Conservation (phyloP, 352 stramenopile genomes). For the Phytophthora tentaculata region DNA sequence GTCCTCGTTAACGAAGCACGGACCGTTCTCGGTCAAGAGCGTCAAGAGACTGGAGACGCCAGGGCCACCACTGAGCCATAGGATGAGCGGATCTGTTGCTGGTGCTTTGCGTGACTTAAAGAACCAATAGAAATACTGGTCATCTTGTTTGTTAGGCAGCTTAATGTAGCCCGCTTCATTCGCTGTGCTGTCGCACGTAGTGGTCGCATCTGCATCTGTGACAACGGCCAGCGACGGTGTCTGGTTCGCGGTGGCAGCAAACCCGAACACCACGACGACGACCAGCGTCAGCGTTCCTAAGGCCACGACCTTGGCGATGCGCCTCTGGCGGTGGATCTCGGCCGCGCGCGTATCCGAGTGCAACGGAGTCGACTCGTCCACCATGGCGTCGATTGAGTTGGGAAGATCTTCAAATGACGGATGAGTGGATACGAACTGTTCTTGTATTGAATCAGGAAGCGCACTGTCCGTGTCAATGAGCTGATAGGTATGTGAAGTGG, state of each 20-base stretch:
- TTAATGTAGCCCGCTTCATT: slow-evolving; percentile 60
- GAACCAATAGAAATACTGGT: slow-evolving; percentile 74
- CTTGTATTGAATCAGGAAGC: neutral
- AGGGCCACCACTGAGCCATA: slow-evolving; percentile 66
- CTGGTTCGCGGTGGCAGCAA: slow-evolving; percentile 5
- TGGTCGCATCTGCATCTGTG: neutral
- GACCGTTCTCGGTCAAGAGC: slow-evolving; percentile 61
- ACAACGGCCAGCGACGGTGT: neutral
- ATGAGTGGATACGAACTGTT: neutral
- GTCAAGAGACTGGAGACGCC: slow-evolving; percentile 53
- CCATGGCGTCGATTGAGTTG: slow-evolving; percentile 15
- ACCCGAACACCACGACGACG: slow-evolving; percentile 22
- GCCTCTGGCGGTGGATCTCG: slow-evolving; percentile 14
- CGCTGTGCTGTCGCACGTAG: slow-evolving; percentile 30
- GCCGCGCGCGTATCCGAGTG: slow-evolving; percentile 3
- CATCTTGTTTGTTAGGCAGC: slow-evolving; percentile 51
- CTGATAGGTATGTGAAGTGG: neutral
- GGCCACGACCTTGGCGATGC: slow-evolving; percentile 25
- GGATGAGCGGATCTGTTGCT: slow-evolving; percentile 49
- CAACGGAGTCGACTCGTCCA: slow-evolving; percentile 30
- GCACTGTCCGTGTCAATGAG: neutral
- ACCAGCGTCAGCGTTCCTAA: slow-evolving; percentile 22
- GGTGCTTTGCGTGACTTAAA: slow-evolving; percentile 54
- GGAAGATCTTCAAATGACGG: slow-evolving; percentile 5
- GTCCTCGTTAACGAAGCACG: slow-evolving; percentile 52